Evolutionary conservation across 1,139 yeast species (phyloP).

Genomic region (Magnusiomyces magnusii): DNA sequence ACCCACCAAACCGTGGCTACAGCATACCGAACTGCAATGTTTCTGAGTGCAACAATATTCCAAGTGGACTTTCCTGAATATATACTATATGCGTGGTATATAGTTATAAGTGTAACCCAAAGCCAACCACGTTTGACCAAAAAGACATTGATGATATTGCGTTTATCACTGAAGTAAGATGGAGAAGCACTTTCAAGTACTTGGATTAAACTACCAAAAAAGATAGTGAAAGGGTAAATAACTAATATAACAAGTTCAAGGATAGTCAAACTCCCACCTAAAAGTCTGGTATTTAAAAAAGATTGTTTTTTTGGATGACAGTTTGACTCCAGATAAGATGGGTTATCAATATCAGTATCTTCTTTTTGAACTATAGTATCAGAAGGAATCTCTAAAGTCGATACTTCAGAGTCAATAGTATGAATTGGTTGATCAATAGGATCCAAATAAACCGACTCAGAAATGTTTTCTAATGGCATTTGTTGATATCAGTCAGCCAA

Average conservation of each 20-base stretch:
- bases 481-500: too few relatives aligned
- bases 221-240: constrained; percentile 28
- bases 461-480: too few relatives aligned
- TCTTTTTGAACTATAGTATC: neutral
- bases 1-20: constrained; percentile 72
- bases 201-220: constrained; percentile 29
- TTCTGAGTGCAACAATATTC: constrained; percentile 1
- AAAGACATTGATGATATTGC: constrained; percentile 56
- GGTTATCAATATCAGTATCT: neutral
- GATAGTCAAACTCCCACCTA: constrained; percentile 12
- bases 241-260: constrained; percentile 22
- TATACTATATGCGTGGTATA: constrained; percentile 1
- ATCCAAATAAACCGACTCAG: too few relatives aligned
- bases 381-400: too few relatives aligned
- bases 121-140: constrained; percentile 92
- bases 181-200: constrained; percentile 18
- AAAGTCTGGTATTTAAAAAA: neutral
- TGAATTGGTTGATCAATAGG: too few relatives aligned
- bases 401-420: too few relatives aligned
- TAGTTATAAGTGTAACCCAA: constrained; percentile 62
- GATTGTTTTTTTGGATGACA: neutral
- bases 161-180: constrained; percentile 48
- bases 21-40: constrained; percentile 33
- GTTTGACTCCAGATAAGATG: neutral
- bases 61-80: neutral